Evolutionary conservation across 1,284 basidiomycete genomes (phyloP).

Genomic region (Exobasidium rhododendri): DNA sequence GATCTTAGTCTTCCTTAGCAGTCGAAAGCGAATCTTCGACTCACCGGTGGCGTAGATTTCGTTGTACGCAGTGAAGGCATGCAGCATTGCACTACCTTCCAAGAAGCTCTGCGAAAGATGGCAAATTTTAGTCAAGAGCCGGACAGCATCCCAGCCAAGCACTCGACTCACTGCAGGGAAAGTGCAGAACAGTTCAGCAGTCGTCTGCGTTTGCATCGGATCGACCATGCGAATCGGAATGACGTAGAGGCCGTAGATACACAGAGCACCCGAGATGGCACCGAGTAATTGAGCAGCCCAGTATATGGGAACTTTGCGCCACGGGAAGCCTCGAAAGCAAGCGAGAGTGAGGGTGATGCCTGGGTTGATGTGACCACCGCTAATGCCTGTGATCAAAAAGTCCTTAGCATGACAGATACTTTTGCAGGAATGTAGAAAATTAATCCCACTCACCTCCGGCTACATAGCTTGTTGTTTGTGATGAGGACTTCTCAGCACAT

Average conservation of each 20-base stretch:
- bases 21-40: neutral
- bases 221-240: slow-evolving; percentile 29
- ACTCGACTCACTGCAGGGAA: slow-evolving; percentile 7
- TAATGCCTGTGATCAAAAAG: slow-evolving; percentile 22
- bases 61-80: slow-evolving; percentile 20
- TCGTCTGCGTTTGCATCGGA: slow-evolving; percentile 34
- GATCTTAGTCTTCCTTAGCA: neutral
- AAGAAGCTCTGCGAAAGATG: slow-evolving; percentile 13
- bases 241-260: slow-evolving; percentile 68
- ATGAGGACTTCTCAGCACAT: slow-evolving; percentile 67
- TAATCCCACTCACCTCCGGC: neutral
- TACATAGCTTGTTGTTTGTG: slow-evolving; percentile 29
- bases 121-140: neutral
- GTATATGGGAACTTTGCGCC: slow-evolving; percentile 64
- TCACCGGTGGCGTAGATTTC: slow-evolving; percentile 20
- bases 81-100: neutral
- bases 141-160: neutral
- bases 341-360: slow-evolving; percentile 58
- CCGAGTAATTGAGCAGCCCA: slow-evolving; percentile 70
- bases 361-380: slow-evolving; percentile 41
- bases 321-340: slow-evolving; percentile 7
- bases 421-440: slow-evolving; percentile 70
- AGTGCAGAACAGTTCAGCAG: slow-evolving; percentile 17
- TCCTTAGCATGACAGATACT: slow-evolving; percentile 44
- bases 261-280: slow-evolving; percentile 65